Evolutionary conservation across 2,329 filamentous ascomycete genomes (phyloP).

Genomic region (Botrytis galanthina): DNA sequence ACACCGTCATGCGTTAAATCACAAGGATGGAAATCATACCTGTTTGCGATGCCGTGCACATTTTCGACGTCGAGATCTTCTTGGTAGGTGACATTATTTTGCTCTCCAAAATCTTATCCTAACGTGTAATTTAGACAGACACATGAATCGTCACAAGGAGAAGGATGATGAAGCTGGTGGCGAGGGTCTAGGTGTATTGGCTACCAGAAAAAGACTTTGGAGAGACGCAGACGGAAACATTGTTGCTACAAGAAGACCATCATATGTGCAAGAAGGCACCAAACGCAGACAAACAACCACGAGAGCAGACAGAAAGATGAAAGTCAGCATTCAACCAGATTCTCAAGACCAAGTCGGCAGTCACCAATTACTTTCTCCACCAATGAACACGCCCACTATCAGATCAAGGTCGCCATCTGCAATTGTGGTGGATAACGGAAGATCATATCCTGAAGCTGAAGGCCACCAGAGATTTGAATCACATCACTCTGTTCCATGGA

Average conservation of each 20-base stretch:
- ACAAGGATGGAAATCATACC: constrained; percentile 48
- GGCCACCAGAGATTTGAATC: constrained; percentile 21
- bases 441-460: constrained; percentile 11
- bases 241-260: constrained; percentile 44
- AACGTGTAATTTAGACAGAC: constrained; percentile 44
- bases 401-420: constrained; percentile 30
- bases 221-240: constrained; percentile 47
- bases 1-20: constrained; percentile 51
- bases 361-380: constrained; percentile 19
- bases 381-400: constrained; percentile 29
- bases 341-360: constrained; percentile 10
- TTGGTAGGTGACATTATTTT: constrained; percentile 44
- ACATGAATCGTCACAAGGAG: constrained; percentile 48
- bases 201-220: constrained; percentile 50
- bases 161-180: constrained; percentile 51
- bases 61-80: constrained; percentile 54
- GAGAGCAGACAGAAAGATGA: constrained; percentile 26
- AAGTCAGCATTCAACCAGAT: constrained; percentile 9
- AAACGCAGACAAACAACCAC: constrained; percentile 31
- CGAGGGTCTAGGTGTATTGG: constrained; percentile 46
- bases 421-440: constrained; percentile 29
- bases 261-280: constrained; percentile 35
- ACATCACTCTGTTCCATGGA: constrained; percentile 26
- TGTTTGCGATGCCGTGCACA: constrained; percentile 54
- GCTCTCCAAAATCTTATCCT: constrained; percentile 4